Conservation (phyloP, 257 asterid genomes). For the Coffea canephora region DNA sequence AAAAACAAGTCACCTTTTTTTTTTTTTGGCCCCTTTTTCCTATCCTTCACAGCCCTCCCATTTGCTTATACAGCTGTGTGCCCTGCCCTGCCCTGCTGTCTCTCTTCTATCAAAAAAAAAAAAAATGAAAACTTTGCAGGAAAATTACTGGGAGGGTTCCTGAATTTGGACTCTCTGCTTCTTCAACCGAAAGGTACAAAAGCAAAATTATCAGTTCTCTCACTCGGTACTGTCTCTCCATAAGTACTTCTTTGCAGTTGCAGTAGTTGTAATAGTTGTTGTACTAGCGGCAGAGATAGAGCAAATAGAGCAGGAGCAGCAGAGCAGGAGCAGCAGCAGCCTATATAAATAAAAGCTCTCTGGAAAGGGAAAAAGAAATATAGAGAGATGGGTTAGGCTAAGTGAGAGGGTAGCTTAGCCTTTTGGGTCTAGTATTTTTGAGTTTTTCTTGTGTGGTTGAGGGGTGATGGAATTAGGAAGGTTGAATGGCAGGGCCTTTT, state of each 20-base stretch:
- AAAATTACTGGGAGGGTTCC: constrained; percentile 17
- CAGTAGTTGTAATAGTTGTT: not conserved
- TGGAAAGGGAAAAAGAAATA: constrained; percentile 10
- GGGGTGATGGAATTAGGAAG: constrained; percentile 49
- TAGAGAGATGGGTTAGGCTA: constrained; percentile 70
- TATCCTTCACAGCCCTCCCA: not conserved
- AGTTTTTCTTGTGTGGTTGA: constrained; percentile 4
- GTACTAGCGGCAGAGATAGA: not conserved
- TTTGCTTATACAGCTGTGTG: not conserved
- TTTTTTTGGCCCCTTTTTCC: too few relatives aligned
- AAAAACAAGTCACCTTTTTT: constrained; percentile 17
- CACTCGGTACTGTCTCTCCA: not conserved
- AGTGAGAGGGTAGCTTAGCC: constrained; percentile 15
- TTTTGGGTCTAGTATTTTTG: constrained; percentile 14
- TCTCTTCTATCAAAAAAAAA: not conserved
- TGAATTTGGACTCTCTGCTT: constrained; percentile 18
- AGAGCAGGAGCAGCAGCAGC: constrained; percentile 16
- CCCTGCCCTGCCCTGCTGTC: not conserved
- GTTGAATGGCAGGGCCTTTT: constrained; percentile 50
- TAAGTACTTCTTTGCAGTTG: constrained; percentile 19
- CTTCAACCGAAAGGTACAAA: constrained; percentile 4
- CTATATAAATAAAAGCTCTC: constrained; percentile 40
- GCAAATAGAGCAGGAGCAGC: constrained; percentile 1
- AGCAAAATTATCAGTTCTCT: constrained; percentile 9
- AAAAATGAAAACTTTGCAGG: constrained; percentile 12